Base-by-base conservation (phyloP, 164 flowering plant genomes). In the Magnolia kwangsiensis region DNA sequence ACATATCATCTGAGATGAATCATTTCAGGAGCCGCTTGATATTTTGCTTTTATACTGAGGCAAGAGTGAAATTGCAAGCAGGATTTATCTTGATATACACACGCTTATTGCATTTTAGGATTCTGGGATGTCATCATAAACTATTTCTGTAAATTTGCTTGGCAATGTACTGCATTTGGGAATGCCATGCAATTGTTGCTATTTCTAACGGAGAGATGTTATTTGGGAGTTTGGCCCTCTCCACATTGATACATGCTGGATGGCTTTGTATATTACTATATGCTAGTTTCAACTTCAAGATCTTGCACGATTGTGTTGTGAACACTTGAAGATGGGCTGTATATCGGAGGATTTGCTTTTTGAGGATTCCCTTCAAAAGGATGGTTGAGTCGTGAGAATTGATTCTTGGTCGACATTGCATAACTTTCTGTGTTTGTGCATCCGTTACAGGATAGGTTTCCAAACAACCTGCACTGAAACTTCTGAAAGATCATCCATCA, bases 391-490 rank as follows among this genome's bases (percentile, higher is more conserved):
- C 87, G 70, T 90, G 87, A 88, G 83, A 81, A 67, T 82, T 84
- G 75, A 70, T 83, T 83, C 79, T 78, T 74, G 82, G 86, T 88
- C 87, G 84, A 79, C 81, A 78, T 74, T 79, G 86, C 77, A 77
- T 95, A 88, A 95, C 90, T 78, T 58, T 86, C 87, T 89, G 86
- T 93, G 86, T 93, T 90, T 93, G 87, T 92, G 90, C 90, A 84
- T 91, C 85, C 88, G 82, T 95, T 93, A 89, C 99, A 95, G 99
- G 99, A 88, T 86, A 83, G 87, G 80, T 80, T 86, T 85, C 75
- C 75, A 80, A 79, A 85, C 85, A 84, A 81, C 85, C 82, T 82
- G 89, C 87, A 82, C 84, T 79, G 81, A 88, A 87, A 82, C 83
- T 81, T 83, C 83, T 85, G 84, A 83, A 83, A 81, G 82, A 81